phyloP scores from a whole-genome alignment of 1,139 yeast species.

The Pichia sp. region DNA sequence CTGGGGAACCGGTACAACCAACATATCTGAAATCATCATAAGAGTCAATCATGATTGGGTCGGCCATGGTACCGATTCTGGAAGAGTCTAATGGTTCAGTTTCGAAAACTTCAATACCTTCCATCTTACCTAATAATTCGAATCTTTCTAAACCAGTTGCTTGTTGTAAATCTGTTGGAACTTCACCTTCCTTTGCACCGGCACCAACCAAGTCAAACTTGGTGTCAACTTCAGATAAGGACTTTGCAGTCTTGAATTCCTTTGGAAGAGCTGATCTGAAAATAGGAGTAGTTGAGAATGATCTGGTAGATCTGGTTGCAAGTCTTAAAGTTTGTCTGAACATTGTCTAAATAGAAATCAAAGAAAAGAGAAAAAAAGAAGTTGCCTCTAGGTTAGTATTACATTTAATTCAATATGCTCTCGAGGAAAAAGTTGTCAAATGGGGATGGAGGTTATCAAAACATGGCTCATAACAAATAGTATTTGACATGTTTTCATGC shows the following conservation, averaged over 20 bases:
- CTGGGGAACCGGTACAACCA: conserved; percentile 96
- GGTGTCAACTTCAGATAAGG: conserved; percentile 72
- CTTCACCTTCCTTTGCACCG: conserved; percentile 74
- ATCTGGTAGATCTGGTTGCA: conserved; percentile 23
- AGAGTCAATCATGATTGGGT: conserved; percentile 85
- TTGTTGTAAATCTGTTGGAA: conserved; percentile 92
- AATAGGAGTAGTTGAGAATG: conserved; percentile 20
- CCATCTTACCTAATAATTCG: conserved; percentile 88
- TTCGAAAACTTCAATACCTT: conserved; percentile 95
- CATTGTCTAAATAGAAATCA: conserved; percentile 14
- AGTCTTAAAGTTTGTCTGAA: conserved; percentile 28
- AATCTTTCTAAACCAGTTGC: conserved; percentile 98
- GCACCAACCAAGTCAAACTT: conserved; percentile 78
- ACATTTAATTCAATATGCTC: too few relatives aligned
- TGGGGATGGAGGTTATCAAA: too few relatives aligned
- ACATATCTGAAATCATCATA: conserved; percentile 92
- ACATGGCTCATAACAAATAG: too few relatives aligned
- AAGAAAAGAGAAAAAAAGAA: background rate
- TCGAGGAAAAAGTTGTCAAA: too few relatives aligned
- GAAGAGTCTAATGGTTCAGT: conserved; percentile 79
- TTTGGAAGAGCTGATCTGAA: conserved; percentile 21
- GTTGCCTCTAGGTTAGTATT: too few relatives aligned
- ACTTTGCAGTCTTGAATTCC: conserved; percentile 51
- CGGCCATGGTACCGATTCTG: conserved; percentile 80
- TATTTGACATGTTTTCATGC: too few relatives aligned